A percentile compares a stretch with the other conserved stretches of the same genome.
Evolutionary conservation across 1,284 basidiomycete genomes (phyloP).

Genomic region (Coriolopsis trogii): DNA sequence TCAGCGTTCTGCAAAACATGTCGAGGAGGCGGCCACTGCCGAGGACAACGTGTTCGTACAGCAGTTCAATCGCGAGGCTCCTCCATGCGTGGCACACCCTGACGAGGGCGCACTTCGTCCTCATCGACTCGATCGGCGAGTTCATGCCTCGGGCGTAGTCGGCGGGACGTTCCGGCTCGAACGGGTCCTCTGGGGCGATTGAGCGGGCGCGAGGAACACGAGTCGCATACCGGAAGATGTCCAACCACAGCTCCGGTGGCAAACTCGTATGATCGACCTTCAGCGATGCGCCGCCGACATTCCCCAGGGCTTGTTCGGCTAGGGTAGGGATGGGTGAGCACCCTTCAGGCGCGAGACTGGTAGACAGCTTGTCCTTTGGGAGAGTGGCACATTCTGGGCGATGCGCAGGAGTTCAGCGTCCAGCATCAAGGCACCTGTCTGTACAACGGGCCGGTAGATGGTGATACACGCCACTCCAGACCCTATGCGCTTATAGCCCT

Average conservation of each 20-base stretch:
- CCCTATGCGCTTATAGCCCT: background rate
- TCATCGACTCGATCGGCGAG: constrained; percentile 39
- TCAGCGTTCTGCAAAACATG: constrained; percentile 22
- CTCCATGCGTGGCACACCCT: constrained; percentile 55
- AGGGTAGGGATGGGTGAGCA: background rate
- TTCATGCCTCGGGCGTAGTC: constrained; percentile 33
- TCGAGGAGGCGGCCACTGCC: constrained; percentile 23
- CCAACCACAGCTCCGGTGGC: constrained; percentile 57
- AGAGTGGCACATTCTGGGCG: constrained; percentile 11
- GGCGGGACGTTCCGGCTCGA: constrained; percentile 26
- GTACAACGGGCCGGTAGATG: background rate
- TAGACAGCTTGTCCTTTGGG: constrained; percentile 1
- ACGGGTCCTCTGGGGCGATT: constrained; percentile 27
- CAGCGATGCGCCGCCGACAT: too few relatives aligned
- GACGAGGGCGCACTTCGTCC: constrained; percentile 51
- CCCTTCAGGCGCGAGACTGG: background rate
- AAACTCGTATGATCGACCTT: constrained; percentile 31
- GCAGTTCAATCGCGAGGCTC: constrained; percentile 43
- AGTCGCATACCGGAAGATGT: constrained; percentile 60
- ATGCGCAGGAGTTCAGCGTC: constrained; percentile 12
- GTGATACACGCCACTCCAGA: background rate
- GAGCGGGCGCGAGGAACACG: constrained; percentile 40
- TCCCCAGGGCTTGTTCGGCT: background rate
- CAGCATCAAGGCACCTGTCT: constrained; percentile 7
- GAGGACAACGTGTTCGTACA: constrained; percentile 48